Evolutionary conservation across 176 grass and related monocot genomes (phyloP).

Genomic region (Echinochloa phyllopogon): DNA sequence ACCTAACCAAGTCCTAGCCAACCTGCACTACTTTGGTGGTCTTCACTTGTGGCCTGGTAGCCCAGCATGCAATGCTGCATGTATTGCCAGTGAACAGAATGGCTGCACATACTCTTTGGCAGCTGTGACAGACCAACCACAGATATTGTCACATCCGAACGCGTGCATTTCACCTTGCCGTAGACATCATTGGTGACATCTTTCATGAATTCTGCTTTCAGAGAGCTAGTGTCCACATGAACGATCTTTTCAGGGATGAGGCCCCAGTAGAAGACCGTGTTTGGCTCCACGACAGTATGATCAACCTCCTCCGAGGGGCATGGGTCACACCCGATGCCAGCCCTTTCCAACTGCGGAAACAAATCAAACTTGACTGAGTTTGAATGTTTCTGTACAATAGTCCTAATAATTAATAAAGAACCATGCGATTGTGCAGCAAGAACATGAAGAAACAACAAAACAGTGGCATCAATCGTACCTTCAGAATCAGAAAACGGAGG

Average conservation of each 20-base stretch:
- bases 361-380: background rate
- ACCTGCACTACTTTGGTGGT: background rate
- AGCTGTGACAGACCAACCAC: constrained; percentile 48
- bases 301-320: constrained; percentile 58
- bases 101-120: constrained; percentile 55
- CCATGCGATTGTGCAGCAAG: background rate
- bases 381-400: background rate
- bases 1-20: constrained; percentile 41
- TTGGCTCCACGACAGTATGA: constrained; percentile 50
- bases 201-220: constrained; percentile 64
- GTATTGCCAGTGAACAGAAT: constrained; percentile 1
- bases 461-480: constrained; percentile 43
- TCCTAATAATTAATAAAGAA: constrained; percentile 18
- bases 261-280: constrained; percentile 66
- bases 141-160: constrained; percentile 48
- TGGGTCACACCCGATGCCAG: constrained; percentile 57
- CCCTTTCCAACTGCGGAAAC: constrained; percentile 54
- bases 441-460: constrained; percentile 14
- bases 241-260: constrained; percentile 28
- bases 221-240: constrained; percentile 23
- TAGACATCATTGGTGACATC: constrained; percentile 56
- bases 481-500: constrained; percentile 59
- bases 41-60: background rate
- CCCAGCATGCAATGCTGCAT: constrained; percentile 30
- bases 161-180: constrained; percentile 42